Conservation (phyloP, 441 rosid species). For the Eutrema salsugineum region DNA sequence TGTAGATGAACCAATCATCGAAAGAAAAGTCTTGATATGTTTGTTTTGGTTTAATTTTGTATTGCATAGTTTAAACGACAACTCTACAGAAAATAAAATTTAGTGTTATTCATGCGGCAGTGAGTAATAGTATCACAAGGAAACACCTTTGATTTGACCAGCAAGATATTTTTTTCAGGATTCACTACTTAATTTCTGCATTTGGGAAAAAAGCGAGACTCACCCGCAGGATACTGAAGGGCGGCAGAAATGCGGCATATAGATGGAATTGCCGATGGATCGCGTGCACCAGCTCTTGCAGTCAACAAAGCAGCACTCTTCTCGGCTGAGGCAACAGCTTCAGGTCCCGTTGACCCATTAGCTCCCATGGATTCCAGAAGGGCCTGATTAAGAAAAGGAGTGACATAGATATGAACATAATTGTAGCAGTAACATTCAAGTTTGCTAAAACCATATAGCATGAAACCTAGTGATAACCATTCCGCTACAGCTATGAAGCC, state of each 20-base stretch:
- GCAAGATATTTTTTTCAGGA: neutral
- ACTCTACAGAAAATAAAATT: neutral
- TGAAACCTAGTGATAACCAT: neutral
- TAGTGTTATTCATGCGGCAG: neutral
- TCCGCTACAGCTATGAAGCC: neutral
- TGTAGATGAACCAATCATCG: neutral
- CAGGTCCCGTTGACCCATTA: slow-evolving; percentile 86
- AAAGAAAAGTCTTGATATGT: neutral
- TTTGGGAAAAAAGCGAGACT: neutral
- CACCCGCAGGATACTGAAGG: slow-evolving; percentile 94
- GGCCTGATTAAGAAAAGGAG: slow-evolving; percentile 37
- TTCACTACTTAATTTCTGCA: neutral
- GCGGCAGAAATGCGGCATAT: slow-evolving; percentile 96
- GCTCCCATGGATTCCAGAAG: slow-evolving; percentile 82
- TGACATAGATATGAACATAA: neutral
- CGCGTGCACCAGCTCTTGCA: slow-evolving; percentile 98
- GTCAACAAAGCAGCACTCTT: slow-evolving; percentile 91
- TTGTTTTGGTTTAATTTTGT: neutral
- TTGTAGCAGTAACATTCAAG: neutral
- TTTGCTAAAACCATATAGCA: neutral
- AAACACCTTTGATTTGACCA: neutral
- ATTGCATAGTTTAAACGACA: neutral
- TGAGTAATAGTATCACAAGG: neutral
- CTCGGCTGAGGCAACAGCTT: slow-evolving; percentile 88
- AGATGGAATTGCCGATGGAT: slow-evolving; percentile 98